Conservation (phyloP, 108 stramenopile genomes). For the Aurantiochytrium sp. region DNA sequence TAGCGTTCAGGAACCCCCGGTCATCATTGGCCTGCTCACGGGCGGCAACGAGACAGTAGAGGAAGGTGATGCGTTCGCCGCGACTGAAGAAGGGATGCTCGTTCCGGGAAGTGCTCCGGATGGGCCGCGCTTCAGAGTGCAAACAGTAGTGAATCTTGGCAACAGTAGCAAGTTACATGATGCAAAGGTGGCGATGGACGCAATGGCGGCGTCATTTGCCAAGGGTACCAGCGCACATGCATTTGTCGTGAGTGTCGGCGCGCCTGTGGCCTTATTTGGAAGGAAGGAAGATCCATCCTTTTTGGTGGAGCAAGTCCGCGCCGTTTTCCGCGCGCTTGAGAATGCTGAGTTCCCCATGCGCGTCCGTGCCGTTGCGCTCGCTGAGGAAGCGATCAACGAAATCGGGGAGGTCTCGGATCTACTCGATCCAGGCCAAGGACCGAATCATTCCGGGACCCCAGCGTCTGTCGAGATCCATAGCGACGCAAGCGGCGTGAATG, state of each 20-base stretch:
- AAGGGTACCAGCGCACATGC: neutral
- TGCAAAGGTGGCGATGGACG: neutral
- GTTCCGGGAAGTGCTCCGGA: no score
- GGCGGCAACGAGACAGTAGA: no score
- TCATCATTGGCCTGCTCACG: neutral
- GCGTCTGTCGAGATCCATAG: neutral
- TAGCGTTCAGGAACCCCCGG: neutral
- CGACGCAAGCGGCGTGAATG: neutral
- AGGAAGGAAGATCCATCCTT: neutral
- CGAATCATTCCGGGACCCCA: neutral
- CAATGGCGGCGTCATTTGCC: neutral
- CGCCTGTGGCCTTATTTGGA: neutral
- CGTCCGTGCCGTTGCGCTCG: neutral
- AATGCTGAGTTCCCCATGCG: neutral
- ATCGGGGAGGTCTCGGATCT: neutral
- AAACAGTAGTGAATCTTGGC: no score
- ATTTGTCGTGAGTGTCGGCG: neutral
- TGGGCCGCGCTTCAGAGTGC: no score
- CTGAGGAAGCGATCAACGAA: neutral
- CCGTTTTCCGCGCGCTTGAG: neutral
- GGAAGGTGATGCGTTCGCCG: no score
- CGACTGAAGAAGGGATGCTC: no score
- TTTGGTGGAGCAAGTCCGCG: neutral
- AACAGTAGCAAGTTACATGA: neutral
- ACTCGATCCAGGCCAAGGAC: neutral